Conservation (phyloP, 352 stramenopile species). For the Paralagenidium karlingii region DNA sequence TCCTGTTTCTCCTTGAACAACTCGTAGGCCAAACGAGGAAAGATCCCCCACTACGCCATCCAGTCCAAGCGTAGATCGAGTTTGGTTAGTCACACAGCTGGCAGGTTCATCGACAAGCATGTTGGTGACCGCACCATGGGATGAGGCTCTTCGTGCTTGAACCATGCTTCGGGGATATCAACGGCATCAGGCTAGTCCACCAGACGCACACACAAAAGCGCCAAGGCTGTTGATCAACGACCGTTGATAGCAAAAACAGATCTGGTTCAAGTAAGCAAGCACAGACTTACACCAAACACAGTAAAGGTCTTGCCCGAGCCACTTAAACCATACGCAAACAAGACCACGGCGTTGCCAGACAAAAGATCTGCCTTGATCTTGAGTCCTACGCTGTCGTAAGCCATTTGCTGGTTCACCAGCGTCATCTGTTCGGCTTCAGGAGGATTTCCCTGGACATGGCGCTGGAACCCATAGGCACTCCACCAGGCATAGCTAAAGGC, state of each 20-base stretch:
- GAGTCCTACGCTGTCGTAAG: conserved; percentile 75
- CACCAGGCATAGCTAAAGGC: conserved; percentile 90
- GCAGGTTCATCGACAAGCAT: too few species aligned
- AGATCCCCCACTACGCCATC: conserved; percentile 75
- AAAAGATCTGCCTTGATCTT: conserved; percentile 91
- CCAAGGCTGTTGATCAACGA: too few species aligned
- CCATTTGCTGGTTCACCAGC: conserved; percentile 84
- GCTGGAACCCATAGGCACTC: conserved; percentile 88
- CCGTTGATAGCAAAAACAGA: not conserved
- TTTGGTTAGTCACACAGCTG: too few species aligned
- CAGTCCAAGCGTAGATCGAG: not conserved
- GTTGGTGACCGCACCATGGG: conserved; percentile 32
- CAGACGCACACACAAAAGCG: not conserved
- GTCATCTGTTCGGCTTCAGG: conserved; percentile 67
- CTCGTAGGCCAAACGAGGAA: conserved; percentile 87
- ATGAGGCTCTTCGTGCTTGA: conserved; percentile 86
- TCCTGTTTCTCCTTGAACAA: conserved; percentile 91
- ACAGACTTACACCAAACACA: conserved; percentile 66
- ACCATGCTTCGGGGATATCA: conserved; percentile 90
- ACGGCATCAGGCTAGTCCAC: conserved; percentile 72
- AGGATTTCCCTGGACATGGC: conserved; percentile 62
- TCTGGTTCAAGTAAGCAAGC: not conserved
- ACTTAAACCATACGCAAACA: conserved; percentile 89
- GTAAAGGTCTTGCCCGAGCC: conserved; percentile 91
- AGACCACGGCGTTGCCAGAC: conserved; percentile 85